A percentile compares a stretch with the other conserved stretches of the same genome.
Conservation (phyloP, 1,284 basidiomycete species). For the Fomes fomentarius region DNA sequence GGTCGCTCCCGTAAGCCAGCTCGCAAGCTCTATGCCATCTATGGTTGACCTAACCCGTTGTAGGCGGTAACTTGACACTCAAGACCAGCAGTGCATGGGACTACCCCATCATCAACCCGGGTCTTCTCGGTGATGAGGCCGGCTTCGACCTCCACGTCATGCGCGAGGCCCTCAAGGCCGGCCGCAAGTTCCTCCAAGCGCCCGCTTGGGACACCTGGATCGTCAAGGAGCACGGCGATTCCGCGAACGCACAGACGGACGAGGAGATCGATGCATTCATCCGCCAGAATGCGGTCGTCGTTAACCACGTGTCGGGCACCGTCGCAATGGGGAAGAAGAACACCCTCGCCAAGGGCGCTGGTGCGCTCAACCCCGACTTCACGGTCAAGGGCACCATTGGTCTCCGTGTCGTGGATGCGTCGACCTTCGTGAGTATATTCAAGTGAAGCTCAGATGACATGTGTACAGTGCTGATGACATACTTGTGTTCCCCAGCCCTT, state of each 20-base stretch:
- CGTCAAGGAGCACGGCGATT: not conserved
- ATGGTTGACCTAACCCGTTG: too few species aligned
- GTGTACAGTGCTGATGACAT: not conserved
- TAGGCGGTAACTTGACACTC: constrained; percentile 30
- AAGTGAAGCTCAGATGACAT: not conserved
- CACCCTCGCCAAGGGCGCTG: not conserved
- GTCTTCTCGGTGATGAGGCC: constrained; percentile 16
- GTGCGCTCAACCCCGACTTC: constrained; percentile 36
- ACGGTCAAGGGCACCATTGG: constrained; percentile 34
- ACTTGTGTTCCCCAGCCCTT: constrained; percentile 21
- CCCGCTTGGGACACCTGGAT: constrained; percentile 18
- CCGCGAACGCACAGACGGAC: constrained; percentile 11
- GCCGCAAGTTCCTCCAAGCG: constrained; percentile 22
- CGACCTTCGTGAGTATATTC: constrained; percentile 31
- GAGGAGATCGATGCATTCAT: constrained; percentile 15
- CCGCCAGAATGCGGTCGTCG: constrained; percentile 7
- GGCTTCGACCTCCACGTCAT: constrained; percentile 27
- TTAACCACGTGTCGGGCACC: constrained; percentile 8
- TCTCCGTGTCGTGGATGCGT: constrained; percentile 39
- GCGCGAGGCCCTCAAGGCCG: constrained; percentile 21
- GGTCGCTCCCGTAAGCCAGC: constrained; percentile 16
- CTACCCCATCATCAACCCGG: constrained; percentile 28
- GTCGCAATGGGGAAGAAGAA: constrained; percentile 5
- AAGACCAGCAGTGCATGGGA: constrained; percentile 26
- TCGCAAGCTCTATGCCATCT: too few species aligned